Percentiles rank a stretch among this genome's conserved stretches.
Evolutionary conservation across 2,329 filamentous ascomycete genomes (phyloP).

Genomic region (Nannizziopsis arthrosporioides): DNA sequence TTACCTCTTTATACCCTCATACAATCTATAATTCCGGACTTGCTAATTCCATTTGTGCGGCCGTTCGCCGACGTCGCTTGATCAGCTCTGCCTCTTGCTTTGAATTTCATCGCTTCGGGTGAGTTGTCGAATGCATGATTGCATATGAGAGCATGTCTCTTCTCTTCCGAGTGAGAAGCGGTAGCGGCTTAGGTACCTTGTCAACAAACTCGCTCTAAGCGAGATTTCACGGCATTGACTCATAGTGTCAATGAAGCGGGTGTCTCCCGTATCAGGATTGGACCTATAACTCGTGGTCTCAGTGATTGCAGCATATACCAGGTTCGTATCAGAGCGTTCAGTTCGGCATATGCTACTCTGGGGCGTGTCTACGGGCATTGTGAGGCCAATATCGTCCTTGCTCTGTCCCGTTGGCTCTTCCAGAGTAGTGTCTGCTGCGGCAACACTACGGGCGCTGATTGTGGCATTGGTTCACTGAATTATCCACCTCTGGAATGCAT

Average conservation of each 20-base stretch:
- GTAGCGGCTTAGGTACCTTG: constrained; percentile 36
- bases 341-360: constrained; percentile 16
- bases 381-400: background rate
- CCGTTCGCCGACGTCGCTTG: constrained; percentile 2
- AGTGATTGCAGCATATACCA: constrained; percentile 15
- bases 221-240: background rate
- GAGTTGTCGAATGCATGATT: constrained; percentile 44
- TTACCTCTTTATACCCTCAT: background rate
- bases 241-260: background rate
- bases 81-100: constrained; percentile 62
- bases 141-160: constrained; percentile 21
- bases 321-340: constrained; percentile 20
- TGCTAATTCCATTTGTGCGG: constrained; percentile 2
- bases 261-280: background rate
- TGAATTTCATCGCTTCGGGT: constrained; percentile 89
- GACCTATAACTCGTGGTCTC: background rate
- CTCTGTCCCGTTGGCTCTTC: background rate
- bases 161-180: constrained; percentile 40
- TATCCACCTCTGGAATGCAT: constrained; percentile 42
- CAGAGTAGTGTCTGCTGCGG: constrained; percentile 24
- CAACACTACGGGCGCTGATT: constrained; percentile 80
- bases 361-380: background rate
- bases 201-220: background rate
- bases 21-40: background rate
- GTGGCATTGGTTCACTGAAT: constrained; percentile 23